Base-by-base conservation (phyloP, 2,329 filamentous ascomycete species). In the Pezicula radicicola region DNA sequence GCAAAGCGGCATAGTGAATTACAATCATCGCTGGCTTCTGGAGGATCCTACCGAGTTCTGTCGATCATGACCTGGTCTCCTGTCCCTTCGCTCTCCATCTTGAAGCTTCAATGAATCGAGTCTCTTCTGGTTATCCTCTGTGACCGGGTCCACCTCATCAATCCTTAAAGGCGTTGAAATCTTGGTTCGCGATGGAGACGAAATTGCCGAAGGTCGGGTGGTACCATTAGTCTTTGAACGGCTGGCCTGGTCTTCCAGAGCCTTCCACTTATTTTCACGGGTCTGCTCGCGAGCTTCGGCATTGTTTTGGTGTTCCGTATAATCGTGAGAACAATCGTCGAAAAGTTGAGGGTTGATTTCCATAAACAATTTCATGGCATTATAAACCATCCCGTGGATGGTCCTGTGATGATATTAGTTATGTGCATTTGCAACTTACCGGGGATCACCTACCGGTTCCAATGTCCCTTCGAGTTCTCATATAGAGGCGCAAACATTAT, bases 291-390 rank as follows among this genome's bases (percentile, higher is more conserved):
- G 85, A 54, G 90, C 83, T n/a, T 89, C 85, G 3, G 92, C 91
- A 57, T 84, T 94, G 72, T 96, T 96, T 72, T 97, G 93, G 64
- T 94, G 88, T 70, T 97, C 93, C 5, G 92, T 95, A 72, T 99
- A 99, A 59, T 97, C 92, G 66, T 97, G 93, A 35, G 94, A 97
- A 73, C 94, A 99, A 68, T 99, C 94, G 63, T 99, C 94, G 64
- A 99, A 99, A 19, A 99, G 82, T 70, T 97, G 92, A 9, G 94
- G 94, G 70, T 97, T 97, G 66, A 99, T 97, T 70, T 99, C 94
- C 94, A 99, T 99, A 72, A 99, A 99, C 36, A 99, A 82, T 71
- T 99, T 99, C 94, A 99, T 97, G 52, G 94, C 94, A 66, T 97
- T 99, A 71, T 97, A 97, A 10, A 99, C 94, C 93, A 99, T 97